Evolutionary conservation across 2,329 filamentous ascomycete species (phyloP).

Genomic region (Ceratocystis variospora): DNA sequence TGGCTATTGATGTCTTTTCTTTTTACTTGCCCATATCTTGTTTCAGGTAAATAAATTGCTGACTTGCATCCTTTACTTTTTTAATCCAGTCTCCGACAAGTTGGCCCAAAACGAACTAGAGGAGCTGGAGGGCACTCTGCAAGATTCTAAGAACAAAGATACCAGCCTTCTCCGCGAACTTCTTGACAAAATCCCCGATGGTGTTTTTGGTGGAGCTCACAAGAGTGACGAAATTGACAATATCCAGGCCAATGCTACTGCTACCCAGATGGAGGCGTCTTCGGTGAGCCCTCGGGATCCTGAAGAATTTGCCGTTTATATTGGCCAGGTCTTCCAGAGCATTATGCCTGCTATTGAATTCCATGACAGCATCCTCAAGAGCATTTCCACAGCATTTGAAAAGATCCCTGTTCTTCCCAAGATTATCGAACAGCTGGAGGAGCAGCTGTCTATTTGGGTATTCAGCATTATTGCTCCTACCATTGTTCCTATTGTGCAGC

Average conservation of each 20-base stretch:
- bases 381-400: slow-evolving; percentile 63
- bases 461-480: slow-evolving; percentile 87
- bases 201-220: slow-evolving; percentile 62
- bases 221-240: slow-evolving; percentile 64
- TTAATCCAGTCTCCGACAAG: slow-evolving; percentile 59
- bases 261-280: slow-evolving; percentile 62
- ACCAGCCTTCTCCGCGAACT: slow-evolving; percentile 66
- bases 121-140: slow-evolving; percentile 70
- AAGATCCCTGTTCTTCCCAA: slow-evolving; percentile 75
- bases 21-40: not conserved
- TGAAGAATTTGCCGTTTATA: slow-evolving; percentile 69
- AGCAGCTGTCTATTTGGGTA: slow-evolving; percentile 77
- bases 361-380: slow-evolving; percentile 77
- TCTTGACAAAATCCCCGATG: slow-evolving; percentile 66
- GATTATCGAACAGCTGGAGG: slow-evolving; percentile 71
- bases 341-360: slow-evolving; percentile 84
- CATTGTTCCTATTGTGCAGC: slow-evolving; percentile 68
- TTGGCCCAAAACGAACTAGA: slow-evolving; percentile 82
- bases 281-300: slow-evolving; percentile 64
- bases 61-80: not conserved
- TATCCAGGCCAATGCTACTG: slow-evolving; percentile 60
- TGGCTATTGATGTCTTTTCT: too few species aligned
- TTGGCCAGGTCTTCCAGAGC: slow-evolving; percentile 58
- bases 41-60: not conserved
- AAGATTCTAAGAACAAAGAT: slow-evolving; percentile 48